Base-by-base conservation (phyloP, 2,329 filamentous ascomycete species). In the Penicillium griseofulvum region DNA sequence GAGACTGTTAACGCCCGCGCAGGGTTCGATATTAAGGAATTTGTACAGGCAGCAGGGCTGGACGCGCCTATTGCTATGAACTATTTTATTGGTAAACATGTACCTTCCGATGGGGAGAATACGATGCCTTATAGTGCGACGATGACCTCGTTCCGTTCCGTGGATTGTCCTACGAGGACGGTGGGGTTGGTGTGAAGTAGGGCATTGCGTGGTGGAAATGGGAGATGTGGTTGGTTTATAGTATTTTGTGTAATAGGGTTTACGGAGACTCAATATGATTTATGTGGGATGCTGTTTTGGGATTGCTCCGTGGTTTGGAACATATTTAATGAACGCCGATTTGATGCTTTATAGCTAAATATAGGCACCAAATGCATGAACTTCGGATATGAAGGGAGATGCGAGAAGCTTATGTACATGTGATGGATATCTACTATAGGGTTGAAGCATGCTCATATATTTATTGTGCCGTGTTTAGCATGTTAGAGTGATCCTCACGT, bases 11-110 rank as follows among this genome's bases (percentile, higher is more conserved):
- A 65, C 5, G 61, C 56, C n/a, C 62, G 64, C 54, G 60, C 55
- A 0, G 65, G 68, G 11, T 78, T 77, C 55, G 68, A 77, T 46
- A 60, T 72, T 0, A 58, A 51, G 4, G 58, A 62, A 24, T 78
- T 78, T 57, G 62, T 71, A 3, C 44, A 55, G 1, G 73, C 70
- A 2, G 62, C 71, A 2, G 65, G 61, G 1, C 49, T 78, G 11
- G 57, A 51, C 5, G 49, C 57, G 1, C 67, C 71, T 0, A 41
- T 76, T 19, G 73, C 71, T 1, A 72, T 65, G 7, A 77, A 74
- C 55, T 78, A 70, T 60, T 73, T 78, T 44, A 58, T 57, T 22
- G 74, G 74, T 11, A 65, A 71, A 47, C 71, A 74, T 44, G 60
- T 68, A 24, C 58, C 45, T 4, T 11, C 42, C 16, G 26, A 54